A percentile compares a stretch with the other conserved stretches of the same genome.
phyloP scores from a whole-genome alignment of 805 yeast species.

The Ogataea haglerorum region DNA sequence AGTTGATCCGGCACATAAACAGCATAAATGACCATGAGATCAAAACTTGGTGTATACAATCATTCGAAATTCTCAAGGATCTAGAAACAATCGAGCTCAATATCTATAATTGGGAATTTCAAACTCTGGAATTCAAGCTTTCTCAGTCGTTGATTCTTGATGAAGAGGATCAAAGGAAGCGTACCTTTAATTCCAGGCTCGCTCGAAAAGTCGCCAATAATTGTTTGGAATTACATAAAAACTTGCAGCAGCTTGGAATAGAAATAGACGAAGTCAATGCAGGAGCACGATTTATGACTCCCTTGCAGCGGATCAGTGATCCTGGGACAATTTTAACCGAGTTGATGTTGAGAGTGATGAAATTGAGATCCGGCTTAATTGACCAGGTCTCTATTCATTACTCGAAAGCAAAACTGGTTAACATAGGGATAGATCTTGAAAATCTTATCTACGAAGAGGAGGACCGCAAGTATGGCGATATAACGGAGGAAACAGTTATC shows the following conservation, averaged over 20 bases:
- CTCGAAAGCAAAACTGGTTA: slow-evolving; percentile 61
- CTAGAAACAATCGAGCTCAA: slow-evolving; percentile 47
- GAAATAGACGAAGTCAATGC: slow-evolving; percentile 47
- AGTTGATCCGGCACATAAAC: slow-evolving; percentile 40
- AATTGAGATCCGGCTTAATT: slow-evolving; percentile 47
- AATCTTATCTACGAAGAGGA: slow-evolving; percentile 31
- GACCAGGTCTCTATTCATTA: slow-evolving; percentile 56
- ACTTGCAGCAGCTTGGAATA: slow-evolving; percentile 38
- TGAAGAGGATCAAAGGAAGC: slow-evolving; percentile 27
- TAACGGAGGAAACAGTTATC: slow-evolving; percentile 41
- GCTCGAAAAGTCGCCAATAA: slow-evolving; percentile 51
- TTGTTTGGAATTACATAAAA: slow-evolving; percentile 46
- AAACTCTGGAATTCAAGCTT: slow-evolving; percentile 48
- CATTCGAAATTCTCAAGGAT: slow-evolving; percentile 45
- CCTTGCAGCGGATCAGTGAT: slow-evolving; percentile 49
- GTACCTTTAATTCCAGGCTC: slow-evolving; percentile 49
- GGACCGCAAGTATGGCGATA: slow-evolving; percentile 14
- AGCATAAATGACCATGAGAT: slow-evolving; percentile 43
- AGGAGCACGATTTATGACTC: slow-evolving; percentile 39
- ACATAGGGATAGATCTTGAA: slow-evolving; percentile 62
- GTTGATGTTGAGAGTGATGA: slow-evolving; percentile 42
- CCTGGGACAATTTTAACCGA: slow-evolving; percentile 49
- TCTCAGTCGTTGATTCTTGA: slow-evolving; percentile 24
- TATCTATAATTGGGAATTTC: slow-evolving; percentile 53
- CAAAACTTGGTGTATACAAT: slow-evolving; percentile 45